Evolutionary conservation across 768 basidiomycete genomes (phyloP).

Genomic region (Naganishia randhawae): DNA sequence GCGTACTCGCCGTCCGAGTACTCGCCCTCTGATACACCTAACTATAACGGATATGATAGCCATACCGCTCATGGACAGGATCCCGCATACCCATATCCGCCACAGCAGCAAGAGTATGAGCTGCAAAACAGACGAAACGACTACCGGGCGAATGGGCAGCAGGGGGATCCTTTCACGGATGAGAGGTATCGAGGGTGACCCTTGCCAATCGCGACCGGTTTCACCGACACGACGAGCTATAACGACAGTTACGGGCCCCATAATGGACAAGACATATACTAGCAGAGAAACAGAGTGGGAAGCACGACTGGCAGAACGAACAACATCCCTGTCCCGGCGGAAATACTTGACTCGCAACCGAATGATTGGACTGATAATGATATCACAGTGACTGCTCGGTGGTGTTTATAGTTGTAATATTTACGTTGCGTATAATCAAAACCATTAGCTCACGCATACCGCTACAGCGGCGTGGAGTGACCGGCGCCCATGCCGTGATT

Average conservation of each 20-base stretch:
- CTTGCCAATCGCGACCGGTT: not conserved
- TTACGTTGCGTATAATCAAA: not conserved
- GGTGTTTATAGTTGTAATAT: not conserved
- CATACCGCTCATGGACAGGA: not conserved
- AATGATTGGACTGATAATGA: not conserved
- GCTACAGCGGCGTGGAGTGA: no score
- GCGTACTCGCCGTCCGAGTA: not conserved
- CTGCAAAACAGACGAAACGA: not conserved
- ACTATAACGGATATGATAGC: not conserved
- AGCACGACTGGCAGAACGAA: not conserved
- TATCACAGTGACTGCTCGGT: not conserved
- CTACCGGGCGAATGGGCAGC: not conserved
- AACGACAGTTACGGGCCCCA: not conserved
- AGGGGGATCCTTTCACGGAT: not conserved
- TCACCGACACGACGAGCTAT: not conserved
- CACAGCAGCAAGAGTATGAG: not conserved
- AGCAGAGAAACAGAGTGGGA: not conserved
- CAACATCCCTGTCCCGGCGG: no score
- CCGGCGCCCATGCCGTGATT: no score
- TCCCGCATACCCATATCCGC: slow-evolving; percentile 1
- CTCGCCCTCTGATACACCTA: not conserved
- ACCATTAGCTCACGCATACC: no score
- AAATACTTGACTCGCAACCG: no score
- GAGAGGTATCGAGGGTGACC: not conserved
- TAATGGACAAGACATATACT: not conserved